Base-by-base conservation (phyloP, 75 land plant genomes). In the Pinus taeda region DNA sequence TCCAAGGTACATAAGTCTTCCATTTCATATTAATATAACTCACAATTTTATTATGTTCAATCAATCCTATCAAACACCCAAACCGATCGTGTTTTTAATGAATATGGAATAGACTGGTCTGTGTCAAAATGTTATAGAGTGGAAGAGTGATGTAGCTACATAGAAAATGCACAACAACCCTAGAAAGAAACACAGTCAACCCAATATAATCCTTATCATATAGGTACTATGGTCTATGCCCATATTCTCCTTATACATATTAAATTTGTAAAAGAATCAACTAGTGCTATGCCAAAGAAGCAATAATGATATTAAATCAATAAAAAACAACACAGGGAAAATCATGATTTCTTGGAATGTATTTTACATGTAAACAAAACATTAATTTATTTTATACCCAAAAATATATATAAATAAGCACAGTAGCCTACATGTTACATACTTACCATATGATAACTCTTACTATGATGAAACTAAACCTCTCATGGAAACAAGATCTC, bases 101-200 rank as follows among this genome's bases (percentile, higher is more conserved):
- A 18, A 39, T 9, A 39, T 69, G 42, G 6, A 69, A 69, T n/a
- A 45, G 56, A 22, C 4, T 45, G 37, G 83, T 91, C 81, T 91
- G 93, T 56, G 89, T 85, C 12, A 91, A 90, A 75, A 91, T 74
- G 53, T 92, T 83, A 74, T 91, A 90, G 9, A 87, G 88, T 36
- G 93, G 93, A 76, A 91, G 82, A 20, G 93, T 91, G 74, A 81
- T 85, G 75, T 81, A 83, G 82, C 90, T 90, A 82, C 92, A 91
- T 12, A 89, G 21, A 58, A 89, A 64, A 30, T 86, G 91, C 30
- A 87, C 77, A 71, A 15, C 33, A 0, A 58, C 22, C 61, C 75
- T 74, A 56, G 65, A 74, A 4, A 39, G 17, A 56, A 17, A 64
- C 6, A 74, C 66, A 42, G 73, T 49, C 26, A 65, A 71, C 37